Conservation (phyloP, 2,329 filamentous ascomycete species). For the Penicillium sp. region DNA sequence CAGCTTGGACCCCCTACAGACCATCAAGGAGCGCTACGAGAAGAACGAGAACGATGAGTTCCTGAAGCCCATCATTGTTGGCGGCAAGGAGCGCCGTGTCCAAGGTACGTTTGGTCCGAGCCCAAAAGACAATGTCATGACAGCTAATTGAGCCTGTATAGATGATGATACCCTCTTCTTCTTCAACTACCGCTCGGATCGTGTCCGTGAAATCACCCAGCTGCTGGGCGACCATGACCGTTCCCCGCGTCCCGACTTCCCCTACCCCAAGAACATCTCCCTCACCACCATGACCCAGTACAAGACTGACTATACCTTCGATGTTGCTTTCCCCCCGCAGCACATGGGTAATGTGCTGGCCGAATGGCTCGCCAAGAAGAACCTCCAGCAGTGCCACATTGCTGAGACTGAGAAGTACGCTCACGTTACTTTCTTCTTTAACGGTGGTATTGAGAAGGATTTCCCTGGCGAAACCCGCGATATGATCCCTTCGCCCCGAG, state of each 20-base stretch:
- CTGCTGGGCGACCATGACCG: slow-evolving; percentile 89
- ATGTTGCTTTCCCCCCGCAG: slow-evolving; percentile 89
- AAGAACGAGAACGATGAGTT: slow-evolving; percentile 94
- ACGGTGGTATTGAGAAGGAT: slow-evolving; percentile 94
- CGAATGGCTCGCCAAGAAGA: slow-evolving; percentile 90
- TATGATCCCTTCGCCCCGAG: slow-evolving; percentile 90
- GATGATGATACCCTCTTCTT: slow-evolving; percentile 96
- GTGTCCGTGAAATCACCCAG: slow-evolving; percentile 93
- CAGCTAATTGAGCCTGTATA: slow-evolving; percentile 37
- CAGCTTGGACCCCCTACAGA: slow-evolving; percentile 77
- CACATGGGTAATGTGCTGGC: slow-evolving; percentile 97
- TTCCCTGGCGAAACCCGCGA: slow-evolving; percentile 91
- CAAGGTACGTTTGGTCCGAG: slow-evolving; percentile 58
- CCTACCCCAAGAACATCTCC: slow-evolving; percentile 82
- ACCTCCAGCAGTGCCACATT: slow-evolving; percentile 88
- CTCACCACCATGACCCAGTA: slow-evolving; percentile 98
- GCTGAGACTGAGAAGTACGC: slow-evolving; percentile 99
- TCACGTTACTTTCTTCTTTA: slow-evolving; percentile 99
- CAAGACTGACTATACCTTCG: slow-evolving; percentile 91
- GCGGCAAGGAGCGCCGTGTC: slow-evolving; percentile 79
- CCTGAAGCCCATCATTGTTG: slow-evolving; percentile 93
- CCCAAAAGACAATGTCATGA: neutral
- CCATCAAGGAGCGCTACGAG: slow-evolving; percentile 83
- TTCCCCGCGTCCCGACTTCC: slow-evolving; percentile 84
- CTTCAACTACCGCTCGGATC: slow-evolving; percentile 99